phyloP scores from a whole-genome alignment of 2,329 filamentous ascomycete genomes.

The Talaromyces amestolkiae region DNA sequence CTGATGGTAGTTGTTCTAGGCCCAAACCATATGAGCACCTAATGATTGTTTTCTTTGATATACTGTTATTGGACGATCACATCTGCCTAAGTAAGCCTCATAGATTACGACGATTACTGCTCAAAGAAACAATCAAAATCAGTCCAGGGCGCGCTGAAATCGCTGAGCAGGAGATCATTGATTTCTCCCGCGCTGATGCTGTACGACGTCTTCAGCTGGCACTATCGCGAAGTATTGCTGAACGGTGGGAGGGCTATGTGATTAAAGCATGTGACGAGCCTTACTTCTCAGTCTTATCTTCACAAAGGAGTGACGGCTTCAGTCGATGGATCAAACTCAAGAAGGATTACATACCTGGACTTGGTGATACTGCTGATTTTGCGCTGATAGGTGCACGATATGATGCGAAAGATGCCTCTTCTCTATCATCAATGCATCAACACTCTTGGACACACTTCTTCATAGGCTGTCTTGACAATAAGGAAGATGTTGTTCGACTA shows the following conservation, averaged over 20 bases:
- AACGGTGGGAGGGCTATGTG: slow-evolving; percentile 73
- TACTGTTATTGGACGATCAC: slow-evolving; percentile 57
- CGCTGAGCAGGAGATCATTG: slow-evolving; percentile 64
- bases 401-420: slow-evolving; percentile 60
- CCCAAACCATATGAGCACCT: slow-evolving; percentile 55
- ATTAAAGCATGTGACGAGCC: slow-evolving; percentile 73
- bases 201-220: slow-evolving; percentile 57
- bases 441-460: slow-evolving; percentile 78
- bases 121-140: slow-evolving; percentile 56
- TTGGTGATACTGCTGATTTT: slow-evolving; percentile 82
- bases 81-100: slow-evolving; percentile 49
- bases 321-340: slow-evolving; percentile 76
- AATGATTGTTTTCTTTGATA: slow-evolving; percentile 62
- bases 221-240: slow-evolving; percentile 66
- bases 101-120: slow-evolving; percentile 45
- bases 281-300: slow-evolving; percentile 62
- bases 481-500: slow-evolving; percentile 54
- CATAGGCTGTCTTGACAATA: slow-evolving; percentile 72
- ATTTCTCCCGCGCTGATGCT: slow-evolving; percentile 59
- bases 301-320: slow-evolving; percentile 28
- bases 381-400: slow-evolving; percentile 74
- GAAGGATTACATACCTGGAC: slow-evolving; percentile 74
- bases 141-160: slow-evolving; percentile 64
- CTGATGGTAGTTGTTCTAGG: slow-evolving; percentile 25
- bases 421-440: slow-evolving; percentile 50